phyloP scores from a whole-genome alignment of 2,329 filamentous ascomycete genomes.

The Xylariaceae sp. region DNA sequence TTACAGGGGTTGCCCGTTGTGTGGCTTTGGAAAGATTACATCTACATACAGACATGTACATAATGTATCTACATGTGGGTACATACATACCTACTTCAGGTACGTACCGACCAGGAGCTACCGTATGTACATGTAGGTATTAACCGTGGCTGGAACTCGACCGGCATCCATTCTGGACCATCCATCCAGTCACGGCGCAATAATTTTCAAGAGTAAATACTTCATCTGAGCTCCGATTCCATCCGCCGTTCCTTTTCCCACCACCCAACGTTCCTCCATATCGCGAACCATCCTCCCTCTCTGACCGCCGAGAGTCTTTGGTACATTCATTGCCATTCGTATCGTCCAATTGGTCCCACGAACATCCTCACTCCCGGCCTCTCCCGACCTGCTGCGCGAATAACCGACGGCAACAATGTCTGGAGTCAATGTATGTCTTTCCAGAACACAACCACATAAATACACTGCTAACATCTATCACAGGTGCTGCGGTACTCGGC shows the following conservation, averaged over 20 bases:
- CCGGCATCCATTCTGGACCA: conserved; percentile 4
- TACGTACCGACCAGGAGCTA: not conserved
- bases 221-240: conserved; percentile 21
- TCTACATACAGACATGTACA: too few relatives aligned
- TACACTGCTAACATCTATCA: conserved; percentile 16
- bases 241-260: conserved; percentile 18
- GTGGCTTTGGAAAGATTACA: too few relatives aligned
- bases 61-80: too few relatives aligned
- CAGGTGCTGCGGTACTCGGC: conserved; percentile 97
- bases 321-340: too few relatives aligned
- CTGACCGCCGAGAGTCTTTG: too few relatives aligned
- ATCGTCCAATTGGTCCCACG: too few relatives aligned
- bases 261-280: conserved; percentile 28
- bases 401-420: conserved; percentile 49
- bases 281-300: conserved; percentile 31
- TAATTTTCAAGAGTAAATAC: conserved; percentile 16
- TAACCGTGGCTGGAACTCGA: not conserved
- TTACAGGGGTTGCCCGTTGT: too few relatives aligned
- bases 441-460: not conserved
- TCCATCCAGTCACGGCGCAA: conserved; percentile 6
- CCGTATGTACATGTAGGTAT: not conserved
- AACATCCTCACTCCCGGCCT: conserved; percentile 14
- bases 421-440: conserved; percentile 62
- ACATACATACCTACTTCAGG: too few relatives aligned
- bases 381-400: conserved; percentile 36